These are phyloP conservation scores for Colletotrichum sublineola DNA, from an alignment of 2,329 filamentous ascomycete genomes.

Conservation along the genomic window DNA sequence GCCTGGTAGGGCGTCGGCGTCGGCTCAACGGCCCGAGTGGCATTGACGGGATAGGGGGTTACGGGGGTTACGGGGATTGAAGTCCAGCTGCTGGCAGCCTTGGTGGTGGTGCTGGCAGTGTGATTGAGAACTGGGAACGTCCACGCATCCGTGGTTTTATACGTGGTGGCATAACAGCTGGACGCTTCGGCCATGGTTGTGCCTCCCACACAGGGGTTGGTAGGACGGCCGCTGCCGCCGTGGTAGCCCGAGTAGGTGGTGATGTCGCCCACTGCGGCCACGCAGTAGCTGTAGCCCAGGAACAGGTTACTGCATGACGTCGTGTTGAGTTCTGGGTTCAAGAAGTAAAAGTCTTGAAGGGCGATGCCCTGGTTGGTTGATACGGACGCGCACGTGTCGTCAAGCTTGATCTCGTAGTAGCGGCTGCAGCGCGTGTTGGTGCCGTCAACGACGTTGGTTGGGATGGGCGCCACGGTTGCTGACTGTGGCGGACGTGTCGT, in stretches of 20 bases:
- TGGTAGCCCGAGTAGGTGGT: constrained; percentile 19
- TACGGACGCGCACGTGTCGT: constrained; percentile 3
- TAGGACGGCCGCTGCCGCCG: background rate
- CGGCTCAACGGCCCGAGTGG: background rate
- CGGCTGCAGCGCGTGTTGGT: background rate
- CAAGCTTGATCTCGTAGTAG: constrained; percentile 5
- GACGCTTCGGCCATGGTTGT: constrained; percentile 5
- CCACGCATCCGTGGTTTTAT: constrained; percentile 1
- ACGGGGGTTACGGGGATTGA: constrained; percentile 6
- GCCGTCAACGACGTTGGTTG: constrained; percentile 3
- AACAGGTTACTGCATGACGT: constrained; percentile 14
- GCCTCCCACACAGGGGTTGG: constrained; percentile 5
- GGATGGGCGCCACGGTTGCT: background rate
- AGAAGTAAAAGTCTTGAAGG: constrained; percentile 20
- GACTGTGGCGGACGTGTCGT: background rate
- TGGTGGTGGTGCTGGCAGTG: background rate
- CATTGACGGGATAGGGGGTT: background rate
- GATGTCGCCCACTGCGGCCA: constrained; percentile 36
- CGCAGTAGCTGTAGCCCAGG: constrained; percentile 19
- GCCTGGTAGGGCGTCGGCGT: constrained; percentile 17
- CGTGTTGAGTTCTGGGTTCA: constrained; percentile 15
- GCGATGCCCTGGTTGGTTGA: constrained; percentile 7
- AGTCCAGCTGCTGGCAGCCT: background rate
- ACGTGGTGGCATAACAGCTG: constrained; percentile 19
- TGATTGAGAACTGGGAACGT: constrained; percentile 13